These are phyloP conservation scores for Cytospora piceicola DNA, from an alignment of 2,329 filamentous ascomycete genomes.

Conservation along the genomic window DNA sequence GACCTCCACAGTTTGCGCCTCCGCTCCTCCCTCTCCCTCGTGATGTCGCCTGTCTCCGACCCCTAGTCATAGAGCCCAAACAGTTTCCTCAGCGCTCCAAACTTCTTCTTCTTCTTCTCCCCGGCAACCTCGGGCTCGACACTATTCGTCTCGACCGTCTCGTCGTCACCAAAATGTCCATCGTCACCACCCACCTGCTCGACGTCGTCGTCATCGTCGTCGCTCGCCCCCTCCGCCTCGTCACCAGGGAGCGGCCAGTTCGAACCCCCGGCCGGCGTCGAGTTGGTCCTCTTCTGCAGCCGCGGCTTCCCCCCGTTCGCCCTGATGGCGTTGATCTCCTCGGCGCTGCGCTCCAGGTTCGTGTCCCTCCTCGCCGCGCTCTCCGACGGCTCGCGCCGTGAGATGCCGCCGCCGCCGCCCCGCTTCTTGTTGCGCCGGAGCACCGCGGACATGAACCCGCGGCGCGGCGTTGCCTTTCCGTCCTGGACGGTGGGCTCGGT, in stretches of 20 bases:
- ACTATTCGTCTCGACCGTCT: slow-evolving; percentile 15
- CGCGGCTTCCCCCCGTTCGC: slow-evolving; percentile 36
- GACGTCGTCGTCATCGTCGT: slow-evolving; percentile 36
- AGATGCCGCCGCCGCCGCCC: slow-evolving; percentile 53
- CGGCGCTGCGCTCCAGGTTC: slow-evolving; percentile 60
- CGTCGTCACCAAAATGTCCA: slow-evolving; percentile 42
- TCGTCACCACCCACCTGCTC: slow-evolving; percentile 29
- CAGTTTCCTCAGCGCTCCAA: slow-evolving; percentile 66
- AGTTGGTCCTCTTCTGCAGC: slow-evolving; percentile 37
- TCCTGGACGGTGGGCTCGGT: slow-evolving; percentile 35
- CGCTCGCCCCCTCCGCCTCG: slow-evolving; percentile 36
- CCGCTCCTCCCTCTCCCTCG: not conserved
- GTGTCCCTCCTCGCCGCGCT: slow-evolving; percentile 66
- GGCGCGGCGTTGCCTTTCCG: slow-evolving; percentile 35
- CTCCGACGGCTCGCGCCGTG: slow-evolving; percentile 56
- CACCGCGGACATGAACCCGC: slow-evolving; percentile 60
- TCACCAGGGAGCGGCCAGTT: slow-evolving; percentile 53
- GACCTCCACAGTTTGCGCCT: not conserved
- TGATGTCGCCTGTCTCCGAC: not conserved
- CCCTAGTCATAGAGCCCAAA: slow-evolving; percentile 57
- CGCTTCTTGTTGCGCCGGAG: slow-evolving; percentile 66
- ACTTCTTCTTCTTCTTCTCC: slow-evolving; percentile 65
- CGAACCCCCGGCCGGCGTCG: slow-evolving; percentile 38
- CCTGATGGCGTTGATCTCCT: slow-evolving; percentile 54
- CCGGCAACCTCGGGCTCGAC: slow-evolving; percentile 29